These are phyloP conservation scores for Hordeum vulgare DNA, from an alignment of 176 grass and related monocot species.

Conservation along the genomic window DNA sequence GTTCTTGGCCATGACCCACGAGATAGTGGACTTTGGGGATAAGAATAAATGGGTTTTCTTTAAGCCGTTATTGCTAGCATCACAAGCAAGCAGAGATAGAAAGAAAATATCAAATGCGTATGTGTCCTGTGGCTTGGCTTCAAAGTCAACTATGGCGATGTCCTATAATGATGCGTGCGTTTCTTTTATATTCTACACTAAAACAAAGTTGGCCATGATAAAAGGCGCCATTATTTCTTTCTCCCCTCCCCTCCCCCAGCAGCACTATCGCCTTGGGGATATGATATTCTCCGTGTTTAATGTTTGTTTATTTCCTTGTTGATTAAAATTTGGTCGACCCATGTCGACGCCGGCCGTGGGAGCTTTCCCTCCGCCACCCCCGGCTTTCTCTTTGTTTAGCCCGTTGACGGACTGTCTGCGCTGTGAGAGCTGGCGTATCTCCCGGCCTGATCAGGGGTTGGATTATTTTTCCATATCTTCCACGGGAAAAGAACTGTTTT, in stretches of 20 bases:
- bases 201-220: background rate
- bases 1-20: constrained; percentile 6
- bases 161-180: background rate
- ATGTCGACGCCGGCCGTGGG: background rate
- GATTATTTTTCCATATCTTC: constrained; percentile 1
- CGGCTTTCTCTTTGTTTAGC: background rate
- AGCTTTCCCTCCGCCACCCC: constrained; percentile 3
- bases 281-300: background rate
- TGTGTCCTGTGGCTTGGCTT: constrained; percentile 26
- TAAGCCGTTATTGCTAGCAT: constrained; percentile 19
- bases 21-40: constrained; percentile 51
- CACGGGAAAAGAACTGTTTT: background rate
- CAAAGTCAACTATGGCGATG: constrained; percentile 42
- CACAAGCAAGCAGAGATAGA: background rate
- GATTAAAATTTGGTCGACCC: background rate
- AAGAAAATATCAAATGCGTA: background rate
- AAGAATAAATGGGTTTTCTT: constrained; percentile 20
- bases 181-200: background rate
- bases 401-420: constrained; percentile 29
- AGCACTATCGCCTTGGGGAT: constrained; percentile 17
- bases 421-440: constrained; percentile 29
- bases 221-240: constrained; percentile 18
- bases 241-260: background rate
- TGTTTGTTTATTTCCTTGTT: background rate
- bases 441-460: background rate